phyloP scores from a whole-genome alignment of 2,329 filamentous ascomycete species.

The Dactylellina haptotyla region DNA sequence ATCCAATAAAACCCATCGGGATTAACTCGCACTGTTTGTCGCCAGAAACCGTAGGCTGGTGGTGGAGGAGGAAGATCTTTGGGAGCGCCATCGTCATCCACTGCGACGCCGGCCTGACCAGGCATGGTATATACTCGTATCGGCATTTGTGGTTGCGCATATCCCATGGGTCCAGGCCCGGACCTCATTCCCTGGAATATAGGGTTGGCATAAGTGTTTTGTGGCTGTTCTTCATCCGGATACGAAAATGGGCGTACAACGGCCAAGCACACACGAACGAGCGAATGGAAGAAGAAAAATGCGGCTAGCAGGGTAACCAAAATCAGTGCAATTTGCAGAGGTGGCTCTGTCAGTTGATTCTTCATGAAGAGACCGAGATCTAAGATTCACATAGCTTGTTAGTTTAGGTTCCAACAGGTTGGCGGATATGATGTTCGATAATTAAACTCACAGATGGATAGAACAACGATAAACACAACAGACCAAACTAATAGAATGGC shows the following conservation, averaged over 20 bases:
- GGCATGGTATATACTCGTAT: slow-evolving; percentile 79
- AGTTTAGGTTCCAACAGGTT: too few relatives aligned
- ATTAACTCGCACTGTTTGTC: slow-evolving; percentile 57
- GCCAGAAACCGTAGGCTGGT: slow-evolving; percentile 27
- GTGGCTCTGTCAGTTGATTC: slow-evolving; percentile 68
- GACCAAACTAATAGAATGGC: slow-evolving; percentile 49
- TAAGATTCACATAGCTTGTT: slow-evolving; percentile 60
- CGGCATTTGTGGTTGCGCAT: slow-evolving; percentile 75
- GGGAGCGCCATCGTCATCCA: slow-evolving; percentile 65
- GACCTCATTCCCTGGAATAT: slow-evolving; percentile 62
- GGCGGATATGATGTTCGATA: slow-evolving; percentile 25
- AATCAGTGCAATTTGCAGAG: slow-evolving; percentile 81
- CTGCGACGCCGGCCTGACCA: slow-evolving; percentile 75
- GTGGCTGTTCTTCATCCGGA: slow-evolving; percentile 44
- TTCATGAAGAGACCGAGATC: slow-evolving; percentile 79
- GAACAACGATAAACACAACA: slow-evolving; percentile 43
- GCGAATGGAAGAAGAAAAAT: slow-evolving; percentile 81
- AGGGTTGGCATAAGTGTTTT: slow-evolving; percentile 49
- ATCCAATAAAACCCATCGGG: slow-evolving; percentile 58
- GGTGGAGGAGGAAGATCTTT: slow-evolving; percentile 72
- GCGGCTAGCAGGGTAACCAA: slow-evolving; percentile 78
- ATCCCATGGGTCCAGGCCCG: slow-evolving; percentile 70
- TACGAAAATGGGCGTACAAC: slow-evolving; percentile 65
- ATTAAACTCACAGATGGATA: slow-evolving; percentile 51
- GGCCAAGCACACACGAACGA: slow-evolving; percentile 78